Evolutionary conservation across 768 basidiomycete genomes (phyloP).

Genomic region (Hemileccinum rubropunctum): DNA sequence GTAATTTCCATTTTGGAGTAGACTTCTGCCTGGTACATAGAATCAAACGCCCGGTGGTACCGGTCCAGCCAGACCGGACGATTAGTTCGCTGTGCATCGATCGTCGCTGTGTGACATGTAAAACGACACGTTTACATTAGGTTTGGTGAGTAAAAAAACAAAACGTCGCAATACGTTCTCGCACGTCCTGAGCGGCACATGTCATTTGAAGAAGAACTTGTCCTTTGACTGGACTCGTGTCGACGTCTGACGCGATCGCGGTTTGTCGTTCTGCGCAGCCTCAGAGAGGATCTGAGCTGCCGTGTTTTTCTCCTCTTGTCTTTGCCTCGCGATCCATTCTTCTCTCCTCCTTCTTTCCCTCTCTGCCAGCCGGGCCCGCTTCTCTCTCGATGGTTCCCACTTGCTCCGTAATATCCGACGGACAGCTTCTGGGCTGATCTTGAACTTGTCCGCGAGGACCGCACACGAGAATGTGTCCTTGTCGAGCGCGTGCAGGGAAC

Average conservation of each 20-base stretch:
- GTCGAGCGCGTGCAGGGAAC: constrained; percentile 62
- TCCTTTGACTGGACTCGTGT: constrained; percentile 32
- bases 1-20: constrained; percentile 6
- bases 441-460: constrained; percentile 72
- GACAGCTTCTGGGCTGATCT: constrained; percentile 78
- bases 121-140: not conserved
- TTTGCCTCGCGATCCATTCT: constrained; percentile 36
- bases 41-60: too few relatives aligned
- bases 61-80: too few relatives aligned
- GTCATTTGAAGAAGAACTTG: constrained; percentile 43
- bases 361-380: constrained; percentile 46
- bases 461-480: constrained; percentile 62
- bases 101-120: constrained; percentile 4
- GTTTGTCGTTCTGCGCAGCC: constrained; percentile 13
- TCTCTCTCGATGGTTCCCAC: constrained; percentile 61
- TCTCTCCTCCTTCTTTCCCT: constrained; percentile 47
- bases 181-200: not conserved
- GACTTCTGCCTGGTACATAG: not conserved
- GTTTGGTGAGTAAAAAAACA: not conserved
- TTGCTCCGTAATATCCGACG: constrained; percentile 74
- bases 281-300: constrained; percentile 35
- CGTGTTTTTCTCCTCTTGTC: constrained; percentile 41
- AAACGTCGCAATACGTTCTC: too few relatives aligned
- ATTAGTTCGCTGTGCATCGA: constrained; percentile 2
- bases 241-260: constrained; percentile 8